Percentiles rank a stretch among this genome's conserved stretches.
These are phyloP conservation scores for Exidia glandulosa DNA, from an alignment of 768 basidiomycete genomes.

Conservation along the genomic window DNA sequence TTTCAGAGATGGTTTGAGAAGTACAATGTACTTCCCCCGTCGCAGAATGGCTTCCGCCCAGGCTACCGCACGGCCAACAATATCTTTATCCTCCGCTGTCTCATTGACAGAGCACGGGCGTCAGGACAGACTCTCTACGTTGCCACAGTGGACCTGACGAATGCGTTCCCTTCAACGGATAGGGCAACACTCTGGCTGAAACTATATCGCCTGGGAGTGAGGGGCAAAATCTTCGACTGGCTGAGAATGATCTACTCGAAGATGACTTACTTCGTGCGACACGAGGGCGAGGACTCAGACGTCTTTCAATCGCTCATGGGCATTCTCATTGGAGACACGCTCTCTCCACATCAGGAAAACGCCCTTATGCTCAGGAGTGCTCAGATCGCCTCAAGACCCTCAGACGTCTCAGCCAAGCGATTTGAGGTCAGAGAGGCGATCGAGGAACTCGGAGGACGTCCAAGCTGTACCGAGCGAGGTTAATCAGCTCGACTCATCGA, in stretches of 20 bases:
- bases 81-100: conserved; percentile 9
- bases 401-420: too few species aligned
- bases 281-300: background rate
- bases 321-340: conserved; percentile 12
- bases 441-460: too few species aligned
- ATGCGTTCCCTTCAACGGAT: conserved; percentile 12
- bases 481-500: too few species aligned
- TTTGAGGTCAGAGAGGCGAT: too few species aligned
- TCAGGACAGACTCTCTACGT: conserved; percentile 11
- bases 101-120: conserved; percentile 14
- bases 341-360: conserved; percentile 9
- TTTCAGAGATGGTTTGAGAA: too few species aligned
- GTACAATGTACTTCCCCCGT: conserved; percentile 12
- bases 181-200: conserved; percentile 7
- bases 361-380: too few species aligned
- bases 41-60: conserved; percentile 22
- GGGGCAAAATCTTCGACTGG: conserved; percentile 20
- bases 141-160: conserved; percentile 12
- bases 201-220: conserved; percentile 5
- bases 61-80: conserved; percentile 9
- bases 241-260: conserved; percentile 14
- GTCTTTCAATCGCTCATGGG: conserved; percentile 6
- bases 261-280: conserved; percentile 13
- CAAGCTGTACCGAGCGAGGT: too few species aligned
- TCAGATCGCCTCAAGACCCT: too few species aligned